Percentiles rank a stretch among this genome's conserved stretches.
Conservation (phyloP, 345 rosid genomes). For the Barbarea vulgaris region DNA sequence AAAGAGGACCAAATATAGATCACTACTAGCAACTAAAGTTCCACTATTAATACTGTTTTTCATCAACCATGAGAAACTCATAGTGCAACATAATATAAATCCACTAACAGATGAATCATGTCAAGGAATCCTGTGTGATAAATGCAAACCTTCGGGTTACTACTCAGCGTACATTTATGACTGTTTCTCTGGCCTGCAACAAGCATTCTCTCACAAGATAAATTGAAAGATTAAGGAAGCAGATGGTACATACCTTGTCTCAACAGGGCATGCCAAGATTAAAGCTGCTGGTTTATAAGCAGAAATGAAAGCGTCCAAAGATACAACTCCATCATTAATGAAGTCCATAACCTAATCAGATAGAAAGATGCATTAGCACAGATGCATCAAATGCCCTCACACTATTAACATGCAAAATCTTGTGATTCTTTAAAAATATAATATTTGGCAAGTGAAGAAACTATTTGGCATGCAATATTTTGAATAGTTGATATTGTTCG, state of each 20-base stretch:
- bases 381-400: background rate
- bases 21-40: background rate
- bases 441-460: background rate
- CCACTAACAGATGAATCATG: slow-evolving; percentile 1
- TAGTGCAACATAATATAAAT: background rate
- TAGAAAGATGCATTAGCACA: slow-evolving; percentile 10
- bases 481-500: background rate
- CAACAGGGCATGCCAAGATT: slow-evolving; percentile 68
- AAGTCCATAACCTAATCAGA: slow-evolving; percentile 88
- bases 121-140: background rate
- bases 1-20: background rate
- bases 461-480: background rate
- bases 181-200: background rate
- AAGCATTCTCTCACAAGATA: slow-evolving; percentile 2
- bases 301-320: slow-evolving; percentile 79
- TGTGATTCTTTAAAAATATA: background rate
- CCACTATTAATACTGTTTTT: background rate
- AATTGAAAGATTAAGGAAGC: slow-evolving; percentile 16
- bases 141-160: background rate
- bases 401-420: background rate
- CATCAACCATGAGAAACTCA: slow-evolving; percentile 24
- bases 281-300: slow-evolving; percentile 72
- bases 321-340: slow-evolving; percentile 87
- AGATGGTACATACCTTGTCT: slow-evolving; percentile 60
- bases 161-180: background rate